These are phyloP conservation scores for Candida suzukii DNA, from an alignment of 805 yeast species.

Conservation along the genomic window DNA sequence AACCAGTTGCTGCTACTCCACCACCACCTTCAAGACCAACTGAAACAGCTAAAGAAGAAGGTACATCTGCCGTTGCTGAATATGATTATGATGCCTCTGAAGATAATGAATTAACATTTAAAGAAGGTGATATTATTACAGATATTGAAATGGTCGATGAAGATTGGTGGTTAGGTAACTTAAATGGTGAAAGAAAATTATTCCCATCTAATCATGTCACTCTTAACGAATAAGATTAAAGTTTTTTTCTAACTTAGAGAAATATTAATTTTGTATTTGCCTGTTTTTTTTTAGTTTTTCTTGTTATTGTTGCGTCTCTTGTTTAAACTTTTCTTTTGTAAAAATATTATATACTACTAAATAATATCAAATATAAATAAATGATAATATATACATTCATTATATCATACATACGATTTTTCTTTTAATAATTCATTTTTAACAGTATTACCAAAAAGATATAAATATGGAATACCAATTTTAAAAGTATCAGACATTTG, in stretches of 20 bases:
- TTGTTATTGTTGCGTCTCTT: background rate
- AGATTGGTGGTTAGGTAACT: constrained; percentile 95
- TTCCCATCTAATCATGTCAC: constrained; percentile 89
- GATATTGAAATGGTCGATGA: constrained; percentile 87
- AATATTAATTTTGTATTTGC: too few relatives aligned
- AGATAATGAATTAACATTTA: constrained; percentile 82
- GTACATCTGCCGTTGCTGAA: constrained; percentile 53
- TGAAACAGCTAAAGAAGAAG: constrained; percentile 16
- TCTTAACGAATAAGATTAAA: constrained; percentile 5
- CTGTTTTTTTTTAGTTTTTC: too few relatives aligned
- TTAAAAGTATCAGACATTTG: constrained; percentile 48
- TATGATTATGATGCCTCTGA: constrained; percentile 87
- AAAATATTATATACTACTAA: too few relatives aligned
- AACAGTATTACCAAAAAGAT: constrained; percentile 35
- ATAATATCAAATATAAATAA: too few relatives aligned
- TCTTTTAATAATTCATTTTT: constrained; percentile 7
- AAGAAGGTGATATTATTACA: constrained; percentile 73
- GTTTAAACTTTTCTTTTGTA: too few relatives aligned
- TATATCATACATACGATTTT: background rate
- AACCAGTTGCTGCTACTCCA: constrained; percentile 14
- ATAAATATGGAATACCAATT: constrained; percentile 43
- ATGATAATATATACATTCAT: background rate
- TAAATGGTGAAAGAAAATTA: constrained; percentile 70
- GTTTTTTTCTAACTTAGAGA: background rate
- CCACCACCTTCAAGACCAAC: constrained; percentile 16